Evolutionary conservation across 441 rosid genomes (phyloP).

Genomic region (Aquilaria agallochum): DNA sequence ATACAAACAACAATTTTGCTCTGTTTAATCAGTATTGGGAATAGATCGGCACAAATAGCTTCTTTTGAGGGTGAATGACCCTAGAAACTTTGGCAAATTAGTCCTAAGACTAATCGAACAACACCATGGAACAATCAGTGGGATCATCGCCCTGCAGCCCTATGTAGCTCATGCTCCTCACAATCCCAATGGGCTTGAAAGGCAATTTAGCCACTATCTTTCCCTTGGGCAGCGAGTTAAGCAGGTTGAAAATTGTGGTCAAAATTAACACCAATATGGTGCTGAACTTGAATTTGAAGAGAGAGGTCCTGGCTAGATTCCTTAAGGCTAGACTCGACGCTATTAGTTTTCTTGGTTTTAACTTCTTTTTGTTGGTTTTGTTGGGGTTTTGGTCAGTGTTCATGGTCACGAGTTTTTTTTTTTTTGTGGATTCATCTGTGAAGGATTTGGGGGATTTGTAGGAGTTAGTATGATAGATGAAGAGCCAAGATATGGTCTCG

Average conservation of each 20-base stretch:
- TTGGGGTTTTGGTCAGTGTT: conserved; percentile 50
- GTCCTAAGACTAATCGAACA: conserved; percentile 90
- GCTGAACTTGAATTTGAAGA: conserved; percentile 92
- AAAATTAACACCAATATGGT: conserved; percentile 82
- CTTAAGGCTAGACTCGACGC: conserved; percentile 72
- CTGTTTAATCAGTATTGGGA: conserved; percentile 46
- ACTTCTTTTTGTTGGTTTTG: conserved; percentile 49
- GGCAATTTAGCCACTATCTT: conserved; percentile 88
- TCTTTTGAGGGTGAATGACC: conserved; percentile 85
- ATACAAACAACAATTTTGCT: too few relatives aligned
- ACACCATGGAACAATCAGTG: conserved; percentile 92
- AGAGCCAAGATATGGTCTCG: conserved; percentile 88
- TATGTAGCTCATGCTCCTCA: conserved; percentile 86
- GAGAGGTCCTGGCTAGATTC: conserved; percentile 83
- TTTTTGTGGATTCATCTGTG: conserved; percentile 75
- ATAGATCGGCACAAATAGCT: conserved; percentile 58
- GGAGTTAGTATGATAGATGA: conserved; percentile 83
- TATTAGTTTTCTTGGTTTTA: conserved; percentile 86
- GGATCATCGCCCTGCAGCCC: conserved; percentile 76
- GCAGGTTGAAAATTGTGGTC: conserved; percentile 70
- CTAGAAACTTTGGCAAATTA: conserved; percentile 85
- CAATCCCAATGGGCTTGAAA: conserved; percentile 64
- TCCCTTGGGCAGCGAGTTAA: conserved; percentile 85
- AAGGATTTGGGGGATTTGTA: conserved; percentile 83
- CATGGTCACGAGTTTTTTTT: conserved; percentile 74